Evolutionary conservation across 768 basidiomycete species (phyloP).

Genomic region (Amanita fuliginea): DNA sequence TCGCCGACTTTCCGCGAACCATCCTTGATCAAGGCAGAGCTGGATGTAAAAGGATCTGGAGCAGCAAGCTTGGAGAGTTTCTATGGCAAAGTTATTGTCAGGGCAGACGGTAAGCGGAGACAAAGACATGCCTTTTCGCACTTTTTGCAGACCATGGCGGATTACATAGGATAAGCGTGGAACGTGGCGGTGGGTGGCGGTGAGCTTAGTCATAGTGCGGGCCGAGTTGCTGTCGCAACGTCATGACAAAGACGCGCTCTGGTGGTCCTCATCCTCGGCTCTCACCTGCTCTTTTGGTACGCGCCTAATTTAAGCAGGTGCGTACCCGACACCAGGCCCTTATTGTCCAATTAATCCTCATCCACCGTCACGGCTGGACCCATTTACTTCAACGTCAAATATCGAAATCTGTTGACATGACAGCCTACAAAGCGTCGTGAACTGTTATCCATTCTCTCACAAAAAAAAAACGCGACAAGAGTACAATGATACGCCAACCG

Average conservation of each 20-base stretch:
- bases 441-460: constrained; percentile 26
- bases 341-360: constrained; percentile 37
- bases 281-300: constrained; percentile 24
- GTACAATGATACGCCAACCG: constrained; percentile 41
- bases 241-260: constrained; percentile 22
- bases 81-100: constrained; percentile 28
- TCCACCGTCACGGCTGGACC: constrained; percentile 26
- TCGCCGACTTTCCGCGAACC: constrained; percentile 75
- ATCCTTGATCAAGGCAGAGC: constrained; percentile 64
- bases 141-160: constrained; percentile 77
- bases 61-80: constrained; percentile 89
- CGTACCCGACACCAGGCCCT: constrained; percentile 32
- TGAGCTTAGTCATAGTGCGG: constrained; percentile 3
- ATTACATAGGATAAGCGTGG: constrained; percentile 10
- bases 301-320: constrained; percentile 24
- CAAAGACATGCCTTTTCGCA: constrained; percentile 55
- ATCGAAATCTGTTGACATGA: constrained; percentile 44
- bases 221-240: constrained; percentile 20
- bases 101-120: constrained; percentile 11
- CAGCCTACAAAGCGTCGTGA: constrained; percentile 29
- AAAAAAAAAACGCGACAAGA: constrained; percentile 27
- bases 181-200: constrained; percentile 8
- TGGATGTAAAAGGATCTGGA: constrained; percentile 76
- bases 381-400: constrained; percentile 23
- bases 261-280: constrained; percentile 17